phyloP scores from a whole-genome alignment of 1,139 yeast genomes.

The Geotrichum phurueaensis region DNA sequence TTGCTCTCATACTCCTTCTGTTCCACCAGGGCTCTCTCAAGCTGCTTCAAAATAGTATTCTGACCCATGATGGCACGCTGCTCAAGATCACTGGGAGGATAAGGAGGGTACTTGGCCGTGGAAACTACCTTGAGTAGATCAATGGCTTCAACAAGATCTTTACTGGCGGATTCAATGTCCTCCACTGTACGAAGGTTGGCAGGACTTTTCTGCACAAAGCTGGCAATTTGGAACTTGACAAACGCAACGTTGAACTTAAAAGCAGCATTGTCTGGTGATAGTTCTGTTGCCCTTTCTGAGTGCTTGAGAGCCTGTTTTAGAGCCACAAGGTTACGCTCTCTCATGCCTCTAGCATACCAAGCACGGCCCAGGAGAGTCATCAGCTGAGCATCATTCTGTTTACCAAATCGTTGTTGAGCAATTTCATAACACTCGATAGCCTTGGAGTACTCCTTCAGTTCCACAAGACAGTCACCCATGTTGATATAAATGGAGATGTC shows the following conservation, averaged over 20 bases:
- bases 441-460: conserved; percentile 72
- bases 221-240: conserved; percentile 82
- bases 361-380: conserved; percentile 77
- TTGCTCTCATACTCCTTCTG: conserved; percentile 63
- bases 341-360: conserved; percentile 77
- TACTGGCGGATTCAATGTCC: conserved; percentile 55
- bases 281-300: conserved; percentile 51
- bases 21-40: conserved; percentile 63
- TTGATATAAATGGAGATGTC: conserved; percentile 80
- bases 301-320: conserved; percentile 58
- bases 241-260: conserved; percentile 76
- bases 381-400: conserved; percentile 58
- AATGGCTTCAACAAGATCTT: conserved; percentile 61
- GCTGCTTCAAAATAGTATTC: conserved; percentile 64
- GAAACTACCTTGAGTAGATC: conserved; percentile 54
- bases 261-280: conserved; percentile 40
- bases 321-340: conserved; percentile 58
- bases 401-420: conserved; percentile 62
- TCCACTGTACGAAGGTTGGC: conserved; percentile 53
- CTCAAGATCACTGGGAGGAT: conserved; percentile 69
- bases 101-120: conserved; percentile 58
- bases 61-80: conserved; percentile 82
- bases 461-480: conserved; percentile 81
- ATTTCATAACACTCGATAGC: conserved; percentile 86
- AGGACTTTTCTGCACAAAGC: conserved; percentile 61